Evolutionary conservation across 1,284 basidiomycete species (phyloP).

Genomic region (Trichosporon asahii): DNA sequence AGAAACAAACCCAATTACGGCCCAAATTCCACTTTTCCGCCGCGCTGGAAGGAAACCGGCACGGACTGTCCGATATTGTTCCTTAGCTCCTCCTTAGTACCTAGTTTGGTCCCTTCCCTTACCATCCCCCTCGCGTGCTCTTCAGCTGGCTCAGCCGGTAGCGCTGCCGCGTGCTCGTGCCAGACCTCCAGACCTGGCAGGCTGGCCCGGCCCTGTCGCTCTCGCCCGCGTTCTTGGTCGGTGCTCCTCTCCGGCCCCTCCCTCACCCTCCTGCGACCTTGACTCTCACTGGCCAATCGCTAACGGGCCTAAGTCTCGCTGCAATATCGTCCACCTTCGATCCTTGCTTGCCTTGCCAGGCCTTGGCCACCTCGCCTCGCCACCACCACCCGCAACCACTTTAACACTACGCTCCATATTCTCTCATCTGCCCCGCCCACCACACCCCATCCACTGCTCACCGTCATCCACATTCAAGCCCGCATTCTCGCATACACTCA

Average conservation of each 20-base stretch:
- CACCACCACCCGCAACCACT: background rate
- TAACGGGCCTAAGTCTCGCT: slow-evolving; percentile 8
- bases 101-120: slow-evolving; percentile 2
- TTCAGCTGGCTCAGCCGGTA: background rate
- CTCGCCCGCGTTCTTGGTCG: background rate
- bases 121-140: background rate
- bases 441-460: slow-evolving; percentile 2
- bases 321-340: slow-evolving; percentile 7
- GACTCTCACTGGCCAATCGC: background rate
- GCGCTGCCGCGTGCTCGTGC: background rate
- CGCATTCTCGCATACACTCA: background rate
- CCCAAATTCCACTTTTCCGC: background rate
- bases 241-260: background rate
- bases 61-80: background rate
- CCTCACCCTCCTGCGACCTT: background rate
- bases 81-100: background rate
- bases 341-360: background rate
- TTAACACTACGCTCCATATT: background rate
- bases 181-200: no score
- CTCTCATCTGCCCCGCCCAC: background rate
- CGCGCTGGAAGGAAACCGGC: background rate
- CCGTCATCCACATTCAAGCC: background rate
- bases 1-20: background rate
- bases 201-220: background rate
- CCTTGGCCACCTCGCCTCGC: background rate